A percentile compares a stretch with the other conserved stretches of the same genome.
phyloP scores from a whole-genome alignment of 2,329 filamentous ascomycete species.

The Dothiorella sarmentorum region DNA sequence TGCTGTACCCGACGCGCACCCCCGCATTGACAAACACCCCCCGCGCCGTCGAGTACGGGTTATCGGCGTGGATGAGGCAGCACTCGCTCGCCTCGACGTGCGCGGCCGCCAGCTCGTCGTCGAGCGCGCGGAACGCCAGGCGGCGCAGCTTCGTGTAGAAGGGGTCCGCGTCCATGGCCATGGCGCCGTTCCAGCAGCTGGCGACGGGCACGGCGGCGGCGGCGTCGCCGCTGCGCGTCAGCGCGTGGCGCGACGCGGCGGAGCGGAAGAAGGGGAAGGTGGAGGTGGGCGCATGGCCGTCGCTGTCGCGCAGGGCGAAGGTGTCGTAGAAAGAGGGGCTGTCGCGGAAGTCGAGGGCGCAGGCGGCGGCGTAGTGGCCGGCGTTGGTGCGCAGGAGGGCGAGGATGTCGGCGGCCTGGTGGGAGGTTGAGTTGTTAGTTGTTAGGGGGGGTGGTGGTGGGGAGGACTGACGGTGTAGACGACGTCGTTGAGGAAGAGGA shows the following conservation, averaged over 20 bases:
- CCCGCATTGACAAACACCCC: slow-evolving; percentile 68
- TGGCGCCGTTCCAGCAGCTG: slow-evolving; percentile 69
- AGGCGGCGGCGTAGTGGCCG: slow-evolving; percentile 60
- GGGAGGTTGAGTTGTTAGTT: not conserved
- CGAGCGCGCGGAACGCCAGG: slow-evolving; percentile 58
- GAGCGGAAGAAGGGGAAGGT: slow-evolving; percentile 60
- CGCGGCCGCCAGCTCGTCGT: slow-evolving; percentile 55
- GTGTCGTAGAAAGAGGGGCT: slow-evolving; percentile 59
- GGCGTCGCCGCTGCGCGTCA: slow-evolving; percentile 52
- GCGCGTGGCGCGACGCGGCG: slow-evolving; percentile 49
- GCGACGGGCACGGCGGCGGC: slow-evolving; percentile 56
- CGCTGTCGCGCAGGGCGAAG: slow-evolving; percentile 56
- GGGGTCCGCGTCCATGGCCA: slow-evolving; percentile 53
- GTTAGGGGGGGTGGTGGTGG: not conserved
- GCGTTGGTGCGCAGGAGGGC: slow-evolving; percentile 55
- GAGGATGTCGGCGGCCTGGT: slow-evolving; percentile 54
- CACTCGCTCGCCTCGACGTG: slow-evolving; percentile 77
- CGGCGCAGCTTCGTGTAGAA: slow-evolving; percentile 41
- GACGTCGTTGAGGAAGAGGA: slow-evolving; percentile 63
- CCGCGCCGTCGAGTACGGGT: slow-evolving; percentile 50
- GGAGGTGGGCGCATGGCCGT: slow-evolving; percentile 50
- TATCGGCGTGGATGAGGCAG: slow-evolving; percentile 73
- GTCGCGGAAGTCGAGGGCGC: slow-evolving; percentile 58
- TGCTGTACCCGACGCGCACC: slow-evolving; percentile 64
- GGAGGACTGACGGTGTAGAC: slow-evolving; percentile 52